Conservation (phyloP, 108 stramenopile genomes). For the Craspedostauros australis region DNA sequence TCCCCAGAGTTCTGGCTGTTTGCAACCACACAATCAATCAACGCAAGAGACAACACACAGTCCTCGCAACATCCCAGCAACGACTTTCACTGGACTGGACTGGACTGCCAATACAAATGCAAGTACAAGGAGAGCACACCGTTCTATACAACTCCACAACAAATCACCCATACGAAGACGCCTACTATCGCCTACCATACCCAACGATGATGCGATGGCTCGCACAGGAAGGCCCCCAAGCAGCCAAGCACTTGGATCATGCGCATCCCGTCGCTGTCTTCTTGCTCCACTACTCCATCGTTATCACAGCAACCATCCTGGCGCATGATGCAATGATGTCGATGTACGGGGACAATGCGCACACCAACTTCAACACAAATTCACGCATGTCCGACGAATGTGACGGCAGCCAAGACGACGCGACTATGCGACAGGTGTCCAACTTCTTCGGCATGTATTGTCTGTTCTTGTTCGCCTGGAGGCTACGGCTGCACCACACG, state of each 20-base stretch:
- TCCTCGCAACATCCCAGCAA: too few species aligned
- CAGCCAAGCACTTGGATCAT: conserved; percentile 40
- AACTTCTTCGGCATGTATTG: conserved; percentile 33
- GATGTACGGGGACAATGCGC: too few species aligned
- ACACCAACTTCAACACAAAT: conserved; percentile 2
- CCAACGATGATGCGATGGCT: too few species aligned
- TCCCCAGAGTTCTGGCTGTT: too few species aligned
- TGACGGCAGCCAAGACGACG: neutral
- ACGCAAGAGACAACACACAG: too few species aligned
- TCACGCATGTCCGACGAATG: neutral
- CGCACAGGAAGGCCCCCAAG: conserved; percentile 36
- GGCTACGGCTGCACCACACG: conserved; percentile 36
- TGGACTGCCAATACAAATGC: too few species aligned
- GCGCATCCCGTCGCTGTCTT: conserved; percentile 49
- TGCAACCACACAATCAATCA: too few species aligned
- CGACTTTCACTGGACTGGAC: too few species aligned
- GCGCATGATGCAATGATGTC: conserved; percentile 38
- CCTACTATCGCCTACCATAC: too few species aligned
- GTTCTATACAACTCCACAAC: too few species aligned
- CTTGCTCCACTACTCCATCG: conserved; percentile 46
- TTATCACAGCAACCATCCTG: conserved; percentile 19
- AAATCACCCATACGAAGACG: too few species aligned
- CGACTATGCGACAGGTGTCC: conserved; percentile 1
- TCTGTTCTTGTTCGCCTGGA: conserved; percentile 21
- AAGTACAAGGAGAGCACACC: too few species aligned